These are phyloP conservation scores for Pseudopyrenochaeta lycopersici DNA, from an alignment of 2,329 filamentous ascomycete genomes.

Conservation along the genomic window DNA sequence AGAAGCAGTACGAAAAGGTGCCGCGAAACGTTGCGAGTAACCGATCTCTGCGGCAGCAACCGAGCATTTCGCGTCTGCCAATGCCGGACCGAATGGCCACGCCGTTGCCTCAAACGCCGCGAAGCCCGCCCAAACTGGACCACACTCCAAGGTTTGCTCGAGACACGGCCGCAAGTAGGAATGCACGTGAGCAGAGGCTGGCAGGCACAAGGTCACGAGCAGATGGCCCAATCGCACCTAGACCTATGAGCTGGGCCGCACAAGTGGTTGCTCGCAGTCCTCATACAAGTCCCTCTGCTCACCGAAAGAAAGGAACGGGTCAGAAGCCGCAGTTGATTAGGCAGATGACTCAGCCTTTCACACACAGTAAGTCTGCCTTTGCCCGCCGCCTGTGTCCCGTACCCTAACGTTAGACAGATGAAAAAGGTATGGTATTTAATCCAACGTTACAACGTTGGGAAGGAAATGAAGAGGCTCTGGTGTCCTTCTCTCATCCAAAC, in stretches of 20 bases:
- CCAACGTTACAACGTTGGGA: slow-evolving; percentile 89
- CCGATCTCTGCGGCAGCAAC: slow-evolving; percentile 65
- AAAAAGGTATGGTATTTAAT: slow-evolving; percentile 98
- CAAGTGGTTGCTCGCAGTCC: slow-evolving; percentile 62
- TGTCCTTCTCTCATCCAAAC: slow-evolving; percentile 70
- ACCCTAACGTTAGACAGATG: slow-evolving; percentile 60
- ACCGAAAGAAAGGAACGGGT: slow-evolving; percentile 59
- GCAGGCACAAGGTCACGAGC: slow-evolving; percentile 54
- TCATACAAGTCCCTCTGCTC: slow-evolving; percentile 59
- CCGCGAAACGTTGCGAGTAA: slow-evolving; percentile 75
- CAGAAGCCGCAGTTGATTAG: slow-evolving; percentile 90
- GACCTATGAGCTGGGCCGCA: slow-evolving; percentile 68
- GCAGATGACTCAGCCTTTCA: slow-evolving; percentile 78
- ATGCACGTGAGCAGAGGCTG: slow-evolving; percentile 69
- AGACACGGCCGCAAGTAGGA: slow-evolving; percentile 72
- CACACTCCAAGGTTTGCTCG: slow-evolving; percentile 70
- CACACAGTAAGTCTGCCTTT: slow-evolving; percentile 74
- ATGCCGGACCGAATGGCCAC: slow-evolving; percentile 57
- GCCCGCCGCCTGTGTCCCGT: slow-evolving; percentile 4
- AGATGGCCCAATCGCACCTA: slow-evolving; percentile 60
- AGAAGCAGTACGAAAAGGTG: slow-evolving; percentile 84
- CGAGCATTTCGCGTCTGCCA: slow-evolving; percentile 55
- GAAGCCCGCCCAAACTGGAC: slow-evolving; percentile 61
- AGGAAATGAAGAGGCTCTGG: slow-evolving; percentile 88
- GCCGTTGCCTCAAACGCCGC: slow-evolving; percentile 63